A percentile compares a stretch with the other conserved stretches of the same genome.
phyloP scores from a whole-genome alignment of 2,329 filamentous ascomycete genomes.

The Aspergillus calidoustus region DNA sequence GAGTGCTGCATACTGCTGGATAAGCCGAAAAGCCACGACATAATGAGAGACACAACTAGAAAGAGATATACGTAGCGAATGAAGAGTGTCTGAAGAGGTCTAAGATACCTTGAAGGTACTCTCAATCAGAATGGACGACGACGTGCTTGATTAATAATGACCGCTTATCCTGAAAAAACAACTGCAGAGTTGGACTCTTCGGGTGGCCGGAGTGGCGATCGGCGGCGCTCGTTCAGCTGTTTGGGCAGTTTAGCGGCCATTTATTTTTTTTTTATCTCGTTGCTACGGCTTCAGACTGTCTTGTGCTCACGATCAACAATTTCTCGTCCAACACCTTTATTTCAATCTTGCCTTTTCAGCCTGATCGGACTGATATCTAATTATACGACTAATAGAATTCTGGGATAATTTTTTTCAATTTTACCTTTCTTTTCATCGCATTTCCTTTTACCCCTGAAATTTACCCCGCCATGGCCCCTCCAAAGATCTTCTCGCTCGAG shows the following conservation, averaged over 20 bases:
- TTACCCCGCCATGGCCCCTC: conserved; percentile 56
- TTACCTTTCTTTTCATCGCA: conserved; percentile 4
- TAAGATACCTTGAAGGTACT: not conserved
- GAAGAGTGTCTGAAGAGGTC: not conserved
- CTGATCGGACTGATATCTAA: not conserved
- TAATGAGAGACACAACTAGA: conserved; percentile 19
- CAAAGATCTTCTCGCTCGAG: conserved; percentile 79
- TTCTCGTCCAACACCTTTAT: conserved; percentile 2
- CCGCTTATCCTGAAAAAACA: conserved; percentile 13
- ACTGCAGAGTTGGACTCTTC: conserved; percentile 27
- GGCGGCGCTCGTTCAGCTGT: conserved; percentile 9
- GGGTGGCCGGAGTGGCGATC: conserved; percentile 26
- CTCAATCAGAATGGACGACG: conserved; percentile 3
- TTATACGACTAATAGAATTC: not conserved
- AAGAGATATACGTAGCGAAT: conserved; percentile 7
- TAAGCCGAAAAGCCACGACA: conserved; percentile 44
- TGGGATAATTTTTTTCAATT: conserved; percentile 3
- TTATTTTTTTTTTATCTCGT: conserved; percentile 20
- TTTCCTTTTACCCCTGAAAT: conserved; percentile 27
- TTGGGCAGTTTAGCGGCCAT: conserved; percentile 1
- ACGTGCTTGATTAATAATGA: conserved; percentile 29
- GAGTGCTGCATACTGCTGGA: conserved; percentile 34
- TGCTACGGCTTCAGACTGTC: conserved; percentile 4
- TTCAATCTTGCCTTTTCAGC: conserved; percentile 5
- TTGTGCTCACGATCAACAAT: conserved; percentile 5